These are phyloP conservation scores for Saccharomycopsis fibuligera DNA, from an alignment of 805 yeast genomes.

Conservation along the genomic window DNA sequence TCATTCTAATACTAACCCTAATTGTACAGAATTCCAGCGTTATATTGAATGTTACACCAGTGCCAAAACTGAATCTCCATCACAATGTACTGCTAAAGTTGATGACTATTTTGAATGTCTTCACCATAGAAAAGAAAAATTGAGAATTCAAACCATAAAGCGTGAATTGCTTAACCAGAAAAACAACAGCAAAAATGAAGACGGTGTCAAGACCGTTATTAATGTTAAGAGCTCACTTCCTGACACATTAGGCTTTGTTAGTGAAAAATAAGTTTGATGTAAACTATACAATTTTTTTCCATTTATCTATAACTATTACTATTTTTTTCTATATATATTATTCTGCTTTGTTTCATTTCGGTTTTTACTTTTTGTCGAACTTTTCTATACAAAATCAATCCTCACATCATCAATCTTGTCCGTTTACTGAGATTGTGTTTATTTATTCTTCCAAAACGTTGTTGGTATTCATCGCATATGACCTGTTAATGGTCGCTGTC, in stretches of 20 bases:
- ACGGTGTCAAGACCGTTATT: slow-evolving; percentile 15
- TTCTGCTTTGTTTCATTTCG: too few relatives aligned
- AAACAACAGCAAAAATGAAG: slow-evolving; percentile 6
- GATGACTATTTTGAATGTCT: slow-evolving; percentile 46
- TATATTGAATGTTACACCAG: slow-evolving; percentile 42
- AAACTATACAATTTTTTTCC: too few relatives aligned
- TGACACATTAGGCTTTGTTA: slow-evolving; percentile 24
- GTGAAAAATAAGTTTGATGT: slow-evolving; percentile 8
- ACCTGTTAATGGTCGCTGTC: too few relatives aligned
- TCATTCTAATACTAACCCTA: neutral
- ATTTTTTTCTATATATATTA: too few relatives aligned
- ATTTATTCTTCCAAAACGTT: too few relatives aligned
- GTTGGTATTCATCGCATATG: too few relatives aligned
- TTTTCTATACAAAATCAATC: too few relatives aligned
- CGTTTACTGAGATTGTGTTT: too few relatives aligned
- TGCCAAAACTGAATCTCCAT: slow-evolving; percentile 30
- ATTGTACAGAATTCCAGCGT: slow-evolving; percentile 34
- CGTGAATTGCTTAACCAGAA: slow-evolving; percentile 21
- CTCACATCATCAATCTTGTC: too few relatives aligned
- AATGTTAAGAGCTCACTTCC: slow-evolving; percentile 23
- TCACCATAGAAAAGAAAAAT: slow-evolving; percentile 40
- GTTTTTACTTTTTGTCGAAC: too few relatives aligned
- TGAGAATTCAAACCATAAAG: slow-evolving; percentile 25
- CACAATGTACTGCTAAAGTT: slow-evolving; percentile 35
- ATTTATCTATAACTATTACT: too few relatives aligned